phyloP scores from a whole-genome alignment of 352 stramenopile species.

The Phytophthora ramorum region DNA sequence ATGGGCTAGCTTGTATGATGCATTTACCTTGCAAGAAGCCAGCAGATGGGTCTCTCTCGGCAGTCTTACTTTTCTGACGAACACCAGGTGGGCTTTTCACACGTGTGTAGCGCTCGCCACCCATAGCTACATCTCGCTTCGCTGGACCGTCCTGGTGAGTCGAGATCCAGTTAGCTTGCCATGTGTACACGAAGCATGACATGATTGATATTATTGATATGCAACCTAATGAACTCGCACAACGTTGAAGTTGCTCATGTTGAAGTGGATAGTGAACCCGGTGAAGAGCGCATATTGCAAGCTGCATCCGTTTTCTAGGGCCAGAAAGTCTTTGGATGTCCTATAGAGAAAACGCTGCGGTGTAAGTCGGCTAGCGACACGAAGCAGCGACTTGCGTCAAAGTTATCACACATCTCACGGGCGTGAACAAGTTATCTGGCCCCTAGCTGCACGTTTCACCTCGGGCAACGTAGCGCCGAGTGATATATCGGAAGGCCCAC shows the following conservation, averaged over 20 bases:
- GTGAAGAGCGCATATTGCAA: too few relatives aligned
- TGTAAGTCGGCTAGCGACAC: slow-evolving; percentile 1
- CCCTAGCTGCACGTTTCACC: slow-evolving; percentile 11
- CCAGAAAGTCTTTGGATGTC: slow-evolving; percentile 7
- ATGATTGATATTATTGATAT: neutral
- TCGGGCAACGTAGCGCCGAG: slow-evolving; percentile 11
- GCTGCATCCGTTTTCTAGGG: slow-evolving; percentile 4
- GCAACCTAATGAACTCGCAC: slow-evolving; percentile 4
- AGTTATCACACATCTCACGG: slow-evolving; percentile 19
- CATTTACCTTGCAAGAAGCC: neutral
- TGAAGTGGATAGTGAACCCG: too few relatives aligned
- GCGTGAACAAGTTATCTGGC: slow-evolving; percentile 19
- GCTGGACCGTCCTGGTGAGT: neutral
- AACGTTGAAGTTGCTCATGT: slow-evolving; percentile 26
- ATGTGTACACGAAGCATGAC: neutral
- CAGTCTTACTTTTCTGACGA: neutral
- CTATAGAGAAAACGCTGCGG: slow-evolving; percentile 3
- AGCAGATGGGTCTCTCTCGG: too few relatives aligned
- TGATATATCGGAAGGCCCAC: slow-evolving; percentile 30
- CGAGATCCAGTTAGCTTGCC: neutral
- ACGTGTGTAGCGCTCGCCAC: slow-evolving; percentile 8
- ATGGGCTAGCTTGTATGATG: too few relatives aligned
- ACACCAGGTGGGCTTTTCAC: slow-evolving; percentile 3
- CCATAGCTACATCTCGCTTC: neutral
- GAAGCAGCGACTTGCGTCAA: neutral